Percentiles rank a stretch among this genome's conserved stretches.
Conservation (phyloP, 345 rosid species). For the Linum usitatissimum region DNA sequence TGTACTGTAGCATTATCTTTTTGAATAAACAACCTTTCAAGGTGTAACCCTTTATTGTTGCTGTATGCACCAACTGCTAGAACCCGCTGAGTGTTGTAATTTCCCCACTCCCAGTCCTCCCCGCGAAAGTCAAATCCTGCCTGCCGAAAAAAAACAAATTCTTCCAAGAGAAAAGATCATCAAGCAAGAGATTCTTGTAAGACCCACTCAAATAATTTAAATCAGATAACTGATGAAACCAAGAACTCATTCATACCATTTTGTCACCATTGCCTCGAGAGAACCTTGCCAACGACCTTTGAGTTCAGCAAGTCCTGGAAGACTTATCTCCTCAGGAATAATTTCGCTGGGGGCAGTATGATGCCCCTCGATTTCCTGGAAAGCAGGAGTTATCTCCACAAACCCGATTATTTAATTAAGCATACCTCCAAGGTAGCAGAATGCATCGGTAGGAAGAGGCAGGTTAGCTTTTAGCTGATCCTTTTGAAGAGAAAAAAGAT, state of each 20-base stretch:
- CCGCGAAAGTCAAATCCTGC: constrained; percentile 97
- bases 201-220: neutral
- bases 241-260: constrained; percentile 36
- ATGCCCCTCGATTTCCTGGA: constrained; percentile 61
- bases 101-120: constrained; percentile 99
- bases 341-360: constrained; percentile 56
- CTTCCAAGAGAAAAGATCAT: neutral
- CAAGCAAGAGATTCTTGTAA: neutral
- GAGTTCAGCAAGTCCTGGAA: constrained; percentile 93
- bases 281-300: constrained; percentile 93
- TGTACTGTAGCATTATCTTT: constrained; percentile 93
- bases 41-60: constrained; percentile 88
- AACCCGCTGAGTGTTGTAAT: constrained; percentile 80
- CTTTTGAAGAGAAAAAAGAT: constrained; percentile 75
- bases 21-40: constrained; percentile 83
- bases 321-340: constrained; percentile 58
- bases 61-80: constrained; percentile 86
- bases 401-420: constrained; percentile 8
- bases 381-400: constrained; percentile 12
- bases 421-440: constrained; percentile 86
- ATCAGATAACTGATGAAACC: neutral
- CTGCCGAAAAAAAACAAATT: constrained; percentile 34
- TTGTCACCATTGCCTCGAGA: constrained; percentile 96
- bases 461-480: constrained; percentile 81
- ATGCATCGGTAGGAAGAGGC: constrained; percentile 60